Evolutionary conservation across 31 red algal genomes (phyloP).

Genomic region (Endocladia muricata): DNA sequence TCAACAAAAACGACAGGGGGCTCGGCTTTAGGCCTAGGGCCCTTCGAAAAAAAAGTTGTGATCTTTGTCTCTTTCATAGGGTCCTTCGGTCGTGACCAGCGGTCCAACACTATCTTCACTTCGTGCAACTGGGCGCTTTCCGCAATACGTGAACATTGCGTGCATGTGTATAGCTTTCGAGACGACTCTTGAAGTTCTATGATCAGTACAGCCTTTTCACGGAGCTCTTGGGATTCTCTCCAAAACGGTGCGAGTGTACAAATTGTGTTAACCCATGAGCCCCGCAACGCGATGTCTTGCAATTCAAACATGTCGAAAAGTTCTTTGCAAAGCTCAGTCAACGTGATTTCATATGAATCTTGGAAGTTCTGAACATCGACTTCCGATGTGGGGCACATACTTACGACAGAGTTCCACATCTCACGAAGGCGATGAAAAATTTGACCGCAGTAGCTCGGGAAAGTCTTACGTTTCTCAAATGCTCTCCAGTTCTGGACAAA

Average conservation of each 20-base stretch:
- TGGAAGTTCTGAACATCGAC: background rate
- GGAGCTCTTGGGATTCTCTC: slow-evolving; percentile 1
- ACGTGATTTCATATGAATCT: background rate
- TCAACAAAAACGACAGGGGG: background rate
- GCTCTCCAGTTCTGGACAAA: slow-evolving; percentile 14
- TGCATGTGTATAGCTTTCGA: slow-evolving; percentile 4
- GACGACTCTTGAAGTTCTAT: slow-evolving; percentile 9
- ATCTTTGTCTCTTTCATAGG: background rate
- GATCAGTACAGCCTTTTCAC: slow-evolving; percentile 14
- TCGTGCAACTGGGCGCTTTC: slow-evolving; percentile 6
- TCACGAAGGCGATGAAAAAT: slow-evolving; percentile 24
- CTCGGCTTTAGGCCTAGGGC: background rate
- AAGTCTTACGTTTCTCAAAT: slow-evolving; percentile 13
- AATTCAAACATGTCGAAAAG: slow-evolving; percentile 29
- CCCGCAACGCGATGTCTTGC: background rate
- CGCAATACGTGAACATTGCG: slow-evolving; percentile 6
- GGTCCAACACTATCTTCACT: background rate
- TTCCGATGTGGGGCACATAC: background rate
- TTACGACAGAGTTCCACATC: background rate
- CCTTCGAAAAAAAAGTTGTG: background rate
- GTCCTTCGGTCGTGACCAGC: background rate
- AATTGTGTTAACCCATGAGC: slow-evolving; percentile 27
- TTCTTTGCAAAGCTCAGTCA: background rate
- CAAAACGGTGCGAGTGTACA: slow-evolving; percentile 3
- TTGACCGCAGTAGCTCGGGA: slow-evolving; percentile 6